These are phyloP conservation scores for Collybia sordida DNA, from an alignment of 768 basidiomycete genomes.

Conservation along the genomic window DNA sequence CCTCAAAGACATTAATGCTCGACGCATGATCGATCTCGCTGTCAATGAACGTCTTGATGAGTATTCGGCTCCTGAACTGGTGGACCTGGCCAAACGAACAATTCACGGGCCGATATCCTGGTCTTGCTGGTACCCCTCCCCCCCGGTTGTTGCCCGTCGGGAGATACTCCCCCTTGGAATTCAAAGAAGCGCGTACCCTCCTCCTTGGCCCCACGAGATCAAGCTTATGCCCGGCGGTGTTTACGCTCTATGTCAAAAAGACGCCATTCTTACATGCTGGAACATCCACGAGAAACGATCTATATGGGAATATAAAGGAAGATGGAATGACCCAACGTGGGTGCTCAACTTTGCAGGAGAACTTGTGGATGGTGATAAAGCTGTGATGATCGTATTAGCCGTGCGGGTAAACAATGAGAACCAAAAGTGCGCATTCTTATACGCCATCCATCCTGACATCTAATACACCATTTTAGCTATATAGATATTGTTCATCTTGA, in stretches of 20 bases:
- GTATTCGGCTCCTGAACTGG: not conserved
- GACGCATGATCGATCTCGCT: not conserved
- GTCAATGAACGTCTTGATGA: not conserved
- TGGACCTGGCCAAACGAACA: not conserved
- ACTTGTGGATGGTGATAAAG: not conserved
- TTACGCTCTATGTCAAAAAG: not conserved
- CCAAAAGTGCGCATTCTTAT: too few relatives aligned
- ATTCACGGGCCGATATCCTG: slow-evolving; percentile 1
- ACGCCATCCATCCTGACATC: too few relatives aligned
- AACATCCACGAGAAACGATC: not conserved
- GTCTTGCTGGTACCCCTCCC: not conserved
- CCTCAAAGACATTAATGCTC: not conserved
- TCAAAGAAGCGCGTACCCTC: not conserved
- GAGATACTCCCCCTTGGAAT: not conserved
- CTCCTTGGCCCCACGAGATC: not conserved
- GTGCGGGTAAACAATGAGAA: not conserved
- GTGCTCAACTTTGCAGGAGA: not conserved
- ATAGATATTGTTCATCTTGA: too few relatives aligned
- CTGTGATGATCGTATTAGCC: not conserved
- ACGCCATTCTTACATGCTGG: not conserved
- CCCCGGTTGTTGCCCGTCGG: not conserved
- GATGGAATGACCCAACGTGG: not conserved
- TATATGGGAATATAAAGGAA: not conserved
- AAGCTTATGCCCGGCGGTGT: not conserved
- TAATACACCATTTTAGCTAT: too few relatives aligned